phyloP scores from a whole-genome alignment of 1,284 basidiomycete species.

The Athelia sp. region DNA sequence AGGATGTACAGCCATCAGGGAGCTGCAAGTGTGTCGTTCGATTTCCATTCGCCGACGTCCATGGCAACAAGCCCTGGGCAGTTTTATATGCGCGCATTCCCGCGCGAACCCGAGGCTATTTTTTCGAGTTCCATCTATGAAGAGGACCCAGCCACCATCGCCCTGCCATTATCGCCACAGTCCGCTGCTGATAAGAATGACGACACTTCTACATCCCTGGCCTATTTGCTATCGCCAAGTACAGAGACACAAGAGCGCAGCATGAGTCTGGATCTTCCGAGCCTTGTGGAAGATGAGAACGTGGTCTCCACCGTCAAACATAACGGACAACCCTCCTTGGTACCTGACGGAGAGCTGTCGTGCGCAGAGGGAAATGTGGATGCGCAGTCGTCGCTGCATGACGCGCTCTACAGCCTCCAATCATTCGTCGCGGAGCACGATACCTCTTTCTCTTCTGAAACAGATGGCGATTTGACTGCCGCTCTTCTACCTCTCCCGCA shows the following conservation, averaged over 20 bases:
- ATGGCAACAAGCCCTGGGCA: not conserved
- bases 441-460: not conserved
- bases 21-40: slow-evolving; percentile 30
- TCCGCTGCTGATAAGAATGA: too few relatives aligned
- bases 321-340: too few relatives aligned
- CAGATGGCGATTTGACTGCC: not conserved
- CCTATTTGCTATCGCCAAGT: too few relatives aligned
- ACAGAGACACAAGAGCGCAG: too few relatives aligned
- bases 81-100: not conserved
- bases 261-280: too few relatives aligned
- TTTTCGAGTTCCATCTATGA: not conserved
- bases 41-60: slow-evolving; percentile 28
- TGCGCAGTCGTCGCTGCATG: not conserved
- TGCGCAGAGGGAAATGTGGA: not conserved
- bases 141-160: not conserved
- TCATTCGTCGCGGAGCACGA: not conserved
- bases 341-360: too few relatives aligned
- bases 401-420: not conserved
- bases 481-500: not conserved
- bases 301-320: too few relatives aligned
- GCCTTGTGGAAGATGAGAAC: too few relatives aligned
- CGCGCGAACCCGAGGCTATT: not conserved
- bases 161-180: not conserved
- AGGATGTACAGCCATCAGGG: not conserved
- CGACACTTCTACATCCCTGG: too few relatives aligned